Evolutionary conservation across 495 filamentous ascomycete genomes (phyloP), one percentile per base, ranked within the genome.

Genomic region (Friedmanniomyces simplex): DNA sequence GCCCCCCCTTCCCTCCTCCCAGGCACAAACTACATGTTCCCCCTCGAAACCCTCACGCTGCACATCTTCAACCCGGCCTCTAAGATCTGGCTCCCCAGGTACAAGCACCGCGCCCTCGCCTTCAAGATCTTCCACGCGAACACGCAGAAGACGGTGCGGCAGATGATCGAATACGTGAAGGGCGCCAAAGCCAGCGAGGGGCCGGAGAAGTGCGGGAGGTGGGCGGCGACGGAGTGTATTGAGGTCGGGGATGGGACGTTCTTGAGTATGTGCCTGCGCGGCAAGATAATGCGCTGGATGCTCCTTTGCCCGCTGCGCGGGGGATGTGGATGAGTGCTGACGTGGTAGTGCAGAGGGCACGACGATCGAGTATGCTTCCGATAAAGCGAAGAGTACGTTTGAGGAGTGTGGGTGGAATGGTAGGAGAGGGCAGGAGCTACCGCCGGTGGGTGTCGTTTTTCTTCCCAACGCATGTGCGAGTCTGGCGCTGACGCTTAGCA

Each of bases 81-180:
- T 1, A 60, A 50, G 18, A 34, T 62, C 21, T 62, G 59, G 59
- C 20, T 14, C 24, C 55, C 57, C 34, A 57, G 54, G 54, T 62
- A 62, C 30, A 46, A 37, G 11, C 22, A n/a, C n/a, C 18, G 36
- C n/a, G 22, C 47, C 2, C 43, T 62, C 34, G 48, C 36, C 4
- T 62, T 62, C 49, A 62, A 58, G 55, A 58, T 62, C 55, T 62
- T 52, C 50, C 32, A 53, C 18, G 59, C 52, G 30, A 34, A 34
- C 30, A 48, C 52, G 12, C 49, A 62, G 22, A 54, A 52, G 47
- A 62, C 54, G 13, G 37, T 58, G 5, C 4, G 25, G 24, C 36
- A 30, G 26, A 41, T 62, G 18, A 58, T 62, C 32, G 59, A 62
- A 25, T 28, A 54, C n/a, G 50, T 54, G 12, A 26, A 52, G n/a